Evolutionary conservation across 352 stramenopile species (phyloP).

Genomic region (Plasmopara halstedii): DNA sequence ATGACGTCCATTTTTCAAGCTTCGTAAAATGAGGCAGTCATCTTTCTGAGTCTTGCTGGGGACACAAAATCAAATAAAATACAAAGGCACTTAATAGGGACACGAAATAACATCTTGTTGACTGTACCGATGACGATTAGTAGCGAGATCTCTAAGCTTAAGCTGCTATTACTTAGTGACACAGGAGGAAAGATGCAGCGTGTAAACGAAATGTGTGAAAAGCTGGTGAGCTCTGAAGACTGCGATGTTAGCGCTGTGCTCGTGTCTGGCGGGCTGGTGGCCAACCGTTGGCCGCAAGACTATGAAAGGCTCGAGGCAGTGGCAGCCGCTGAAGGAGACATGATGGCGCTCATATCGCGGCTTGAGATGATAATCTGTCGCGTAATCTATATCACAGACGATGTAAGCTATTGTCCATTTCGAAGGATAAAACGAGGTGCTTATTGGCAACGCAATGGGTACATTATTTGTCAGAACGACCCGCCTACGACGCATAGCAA

Average conservation of each 20-base stretch:
- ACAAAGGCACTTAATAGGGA: too few species aligned
- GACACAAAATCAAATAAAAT: too few species aligned
- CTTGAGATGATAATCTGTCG: constrained; percentile 84
- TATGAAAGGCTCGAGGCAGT: constrained; percentile 55
- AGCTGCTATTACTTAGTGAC: constrained; percentile 72
- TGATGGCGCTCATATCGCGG: constrained; percentile 82
- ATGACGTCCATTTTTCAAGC: too few species aligned
- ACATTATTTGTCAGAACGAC: constrained; percentile 42
- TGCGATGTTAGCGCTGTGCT: constrained; percentile 69
- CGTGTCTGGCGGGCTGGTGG: constrained; percentile 59
- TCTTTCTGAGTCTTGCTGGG: too few species aligned
- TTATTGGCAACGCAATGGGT: constrained; percentile 9
- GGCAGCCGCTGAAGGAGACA: constrained; percentile 77
- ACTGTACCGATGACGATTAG: too few species aligned
- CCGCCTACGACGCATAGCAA: constrained; percentile 63
- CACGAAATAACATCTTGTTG: too few species aligned
- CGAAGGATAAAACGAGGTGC: not conserved
- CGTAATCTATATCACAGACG: constrained; percentile 71
- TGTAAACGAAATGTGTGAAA: constrained; percentile 75
- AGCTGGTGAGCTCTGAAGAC: constrained; percentile 56
- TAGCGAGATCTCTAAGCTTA: too few species aligned
- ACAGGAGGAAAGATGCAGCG: constrained; percentile 49
- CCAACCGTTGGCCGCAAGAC: constrained; percentile 27
- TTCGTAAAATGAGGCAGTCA: too few species aligned
- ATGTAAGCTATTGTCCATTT: constrained; percentile 23